These are phyloP conservation scores for Cyclotella kingstonii DNA, from an alignment of 108 stramenopile species.

Conservation along the genomic window DNA sequence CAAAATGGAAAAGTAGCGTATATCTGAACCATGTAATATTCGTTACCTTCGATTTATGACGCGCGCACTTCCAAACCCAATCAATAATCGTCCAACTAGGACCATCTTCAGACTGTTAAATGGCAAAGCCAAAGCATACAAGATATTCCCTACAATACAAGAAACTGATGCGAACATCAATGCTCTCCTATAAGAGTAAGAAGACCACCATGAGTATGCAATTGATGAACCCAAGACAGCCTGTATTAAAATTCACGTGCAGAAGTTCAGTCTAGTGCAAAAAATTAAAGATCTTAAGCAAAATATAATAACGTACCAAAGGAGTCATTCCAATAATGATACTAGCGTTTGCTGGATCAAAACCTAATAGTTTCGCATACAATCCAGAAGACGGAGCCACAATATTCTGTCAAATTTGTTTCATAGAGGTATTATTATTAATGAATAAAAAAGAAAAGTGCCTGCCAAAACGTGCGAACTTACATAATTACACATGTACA, in stretches of 20 bases:
- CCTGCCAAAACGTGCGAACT: not conserved
- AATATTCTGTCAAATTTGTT: constrained; percentile 51
- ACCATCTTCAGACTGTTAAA: constrained; percentile 77
- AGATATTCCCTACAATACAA: constrained; percentile 75
- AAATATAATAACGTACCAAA: not conserved
- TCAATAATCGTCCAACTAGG: constrained; percentile 80
- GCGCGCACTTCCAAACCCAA: constrained; percentile 87
- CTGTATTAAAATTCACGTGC: constrained; percentile 88
- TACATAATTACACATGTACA: constrained; percentile 92
- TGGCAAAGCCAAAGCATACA: constrained; percentile 82
- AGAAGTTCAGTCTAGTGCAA: constrained; percentile 20
- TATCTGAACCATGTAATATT: too few species aligned
- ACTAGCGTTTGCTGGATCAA: constrained; percentile 64
- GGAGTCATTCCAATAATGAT: constrained; percentile 94
- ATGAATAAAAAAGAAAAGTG: not conserved
- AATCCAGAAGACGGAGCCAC: constrained; percentile 83
- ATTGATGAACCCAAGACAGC: constrained; percentile 81
- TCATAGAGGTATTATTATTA: not conserved
- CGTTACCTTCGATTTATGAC: constrained; percentile 74
- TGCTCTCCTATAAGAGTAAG: constrained; percentile 77
- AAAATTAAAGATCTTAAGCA: not conserved
- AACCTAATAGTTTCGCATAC: constrained; percentile 75
- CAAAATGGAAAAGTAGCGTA: too few species aligned
- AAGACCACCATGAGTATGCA: constrained; percentile 85
- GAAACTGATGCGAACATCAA: constrained; percentile 77